These are phyloP conservation scores for Tagetes erecta DNA, from an alignment of 129 eudicot species.

Conservation along the genomic window DNA sequence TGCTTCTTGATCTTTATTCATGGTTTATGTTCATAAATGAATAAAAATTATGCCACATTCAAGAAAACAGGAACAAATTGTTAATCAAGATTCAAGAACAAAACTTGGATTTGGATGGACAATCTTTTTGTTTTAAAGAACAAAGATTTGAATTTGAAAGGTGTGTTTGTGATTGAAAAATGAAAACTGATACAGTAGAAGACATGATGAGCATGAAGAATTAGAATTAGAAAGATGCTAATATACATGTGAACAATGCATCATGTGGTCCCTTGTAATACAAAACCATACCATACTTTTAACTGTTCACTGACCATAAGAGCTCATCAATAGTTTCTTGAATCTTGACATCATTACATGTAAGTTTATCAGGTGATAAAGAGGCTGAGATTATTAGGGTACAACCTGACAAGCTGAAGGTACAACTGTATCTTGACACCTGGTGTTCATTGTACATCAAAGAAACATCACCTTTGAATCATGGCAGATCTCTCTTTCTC, in stretches of 20 bases:
- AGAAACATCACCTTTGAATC: constrained; percentile 34
- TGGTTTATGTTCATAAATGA: constrained; percentile 31
- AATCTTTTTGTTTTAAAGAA: constrained; percentile 7
- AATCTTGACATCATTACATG: constrained; percentile 29
- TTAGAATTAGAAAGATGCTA: constrained; percentile 1
- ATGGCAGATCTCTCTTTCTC: constrained; percentile 33
- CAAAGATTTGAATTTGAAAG: constrained; percentile 18
- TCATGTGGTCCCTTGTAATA: constrained; percentile 43
- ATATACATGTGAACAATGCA: constrained; percentile 49
- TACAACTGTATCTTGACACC: constrained; percentile 16
- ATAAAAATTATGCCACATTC: too few species aligned
- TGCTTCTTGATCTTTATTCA: constrained; percentile 50
- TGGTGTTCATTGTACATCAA: constrained; percentile 28
- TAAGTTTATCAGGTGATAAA: constrained; percentile 13
- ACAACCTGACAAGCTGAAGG: constrained; percentile 28
- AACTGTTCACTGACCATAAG: constrained; percentile 26
- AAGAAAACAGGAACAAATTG: too few species aligned
- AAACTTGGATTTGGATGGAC: background rate
- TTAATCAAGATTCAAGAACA: background rate
- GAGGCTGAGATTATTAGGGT: constrained; percentile 20
- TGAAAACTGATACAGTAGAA: constrained; percentile 18
- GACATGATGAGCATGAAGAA: constrained; percentile 34
- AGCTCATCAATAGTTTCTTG: constrained; percentile 28
- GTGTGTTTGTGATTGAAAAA: constrained; percentile 21
- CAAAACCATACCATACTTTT: constrained; percentile 42